Conservation (phyloP, 75 land plant genomes). For the Sequoiadendron giganteum region DNA sequence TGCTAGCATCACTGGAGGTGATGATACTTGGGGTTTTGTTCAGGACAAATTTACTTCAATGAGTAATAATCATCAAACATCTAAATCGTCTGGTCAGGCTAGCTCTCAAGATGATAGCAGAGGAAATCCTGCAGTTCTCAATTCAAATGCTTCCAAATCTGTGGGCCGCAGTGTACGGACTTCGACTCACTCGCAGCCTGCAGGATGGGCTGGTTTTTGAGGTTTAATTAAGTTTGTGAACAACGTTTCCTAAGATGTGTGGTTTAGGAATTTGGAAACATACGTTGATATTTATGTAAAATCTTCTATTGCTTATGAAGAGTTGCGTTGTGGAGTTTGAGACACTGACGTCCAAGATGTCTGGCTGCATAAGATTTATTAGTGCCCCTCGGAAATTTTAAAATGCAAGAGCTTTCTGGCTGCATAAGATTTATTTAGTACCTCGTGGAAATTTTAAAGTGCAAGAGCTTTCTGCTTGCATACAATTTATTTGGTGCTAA, state of each 20-base stretch:
- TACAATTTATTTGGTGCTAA: neutral
- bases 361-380: neutral
- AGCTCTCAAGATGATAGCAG: constrained; percentile 20
- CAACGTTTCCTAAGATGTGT: neutral
- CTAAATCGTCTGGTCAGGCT: constrained; percentile 14
- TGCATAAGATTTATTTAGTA: neutral
- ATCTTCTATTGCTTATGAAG: neutral
- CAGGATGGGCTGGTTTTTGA: constrained; percentile 74
- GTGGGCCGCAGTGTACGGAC: constrained; percentile 16
- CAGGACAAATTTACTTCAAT: constrained; percentile 42
- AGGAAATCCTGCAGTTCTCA: constrained; percentile 14
- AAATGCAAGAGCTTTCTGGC: neutral
- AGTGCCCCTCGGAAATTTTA: neutral
- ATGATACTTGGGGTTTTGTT: constrained; percentile 55
- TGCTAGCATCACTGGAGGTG: neutral
- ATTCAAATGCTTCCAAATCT: constrained; percentile 10
- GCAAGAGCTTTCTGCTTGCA: too few species aligned
- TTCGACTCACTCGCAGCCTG: constrained; percentile 40
- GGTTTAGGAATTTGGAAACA: neutral
- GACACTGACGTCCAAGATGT: neutral
- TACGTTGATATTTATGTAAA: neutral
- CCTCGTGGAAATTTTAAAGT: too few species aligned
- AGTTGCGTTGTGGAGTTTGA: neutral
- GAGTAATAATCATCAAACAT: constrained; percentile 15
- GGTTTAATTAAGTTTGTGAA: neutral